Percentiles rank a stretch among this genome's conserved stretches.
phyloP scores from a whole-genome alignment of 2,329 filamentous ascomycete species.

The Aureobasidium uvarum region DNA sequence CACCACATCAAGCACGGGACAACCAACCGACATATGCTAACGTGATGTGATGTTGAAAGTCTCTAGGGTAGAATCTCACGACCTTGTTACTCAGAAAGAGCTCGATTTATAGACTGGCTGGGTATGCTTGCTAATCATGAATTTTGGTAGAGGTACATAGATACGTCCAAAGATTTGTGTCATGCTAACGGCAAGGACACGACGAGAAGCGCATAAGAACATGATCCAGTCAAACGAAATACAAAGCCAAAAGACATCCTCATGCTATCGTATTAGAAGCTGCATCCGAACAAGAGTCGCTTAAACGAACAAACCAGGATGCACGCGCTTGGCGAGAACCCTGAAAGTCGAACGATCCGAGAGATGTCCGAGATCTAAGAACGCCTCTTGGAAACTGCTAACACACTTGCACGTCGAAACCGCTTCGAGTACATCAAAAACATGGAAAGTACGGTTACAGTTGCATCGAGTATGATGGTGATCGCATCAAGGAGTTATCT shows the following conservation, averaged over 20 bases:
- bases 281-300: background rate
- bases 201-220: background rate
- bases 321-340: background rate
- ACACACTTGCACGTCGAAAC: background rate
- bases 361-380: conserved; percentile 18
- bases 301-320: background rate
- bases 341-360: conserved; percentile 3
- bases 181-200: background rate
- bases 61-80: background rate
- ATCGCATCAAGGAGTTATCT: conserved; percentile 8
- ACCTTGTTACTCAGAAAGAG: background rate
- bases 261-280: background rate
- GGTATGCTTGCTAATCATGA: background rate
- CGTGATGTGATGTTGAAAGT: background rate
- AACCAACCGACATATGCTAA: background rate
- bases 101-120: background rate
- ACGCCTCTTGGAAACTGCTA: background rate
- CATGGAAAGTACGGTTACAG: conserved; percentile 4
- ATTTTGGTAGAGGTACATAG: background rate
- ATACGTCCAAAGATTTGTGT: background rate
- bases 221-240: background rate
- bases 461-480: background rate
- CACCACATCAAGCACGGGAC: background rate
- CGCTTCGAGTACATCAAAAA: conserved; percentile 19
- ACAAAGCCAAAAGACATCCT: background rate